Evolutionary conservation across 176 grass and related monocot genomes (phyloP).

Genomic region (Avena insularis): DNA sequence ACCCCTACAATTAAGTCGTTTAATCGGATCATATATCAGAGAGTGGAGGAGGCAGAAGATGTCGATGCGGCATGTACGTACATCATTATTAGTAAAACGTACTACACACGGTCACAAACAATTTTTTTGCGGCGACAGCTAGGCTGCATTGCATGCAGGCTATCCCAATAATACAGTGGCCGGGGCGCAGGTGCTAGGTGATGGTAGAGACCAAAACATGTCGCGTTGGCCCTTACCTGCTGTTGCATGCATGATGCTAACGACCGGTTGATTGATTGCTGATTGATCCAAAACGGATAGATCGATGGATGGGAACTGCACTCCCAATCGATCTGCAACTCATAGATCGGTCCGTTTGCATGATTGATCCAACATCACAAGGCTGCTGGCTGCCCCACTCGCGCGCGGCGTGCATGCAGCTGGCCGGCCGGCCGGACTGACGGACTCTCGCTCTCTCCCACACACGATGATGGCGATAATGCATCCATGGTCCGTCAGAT

Average conservation of each 20-base stretch:
- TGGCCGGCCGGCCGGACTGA: neutral
- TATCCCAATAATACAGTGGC: neutral
- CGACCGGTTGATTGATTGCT: constrained; percentile 11
- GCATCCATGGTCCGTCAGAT: no score
- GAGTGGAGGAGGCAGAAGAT: no score
- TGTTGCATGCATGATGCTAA: constrained; percentile 1
- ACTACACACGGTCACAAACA: no score
- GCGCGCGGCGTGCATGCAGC: neutral
- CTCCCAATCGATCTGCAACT: constrained; percentile 8
- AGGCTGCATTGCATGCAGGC: neutral
- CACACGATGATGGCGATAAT: no score
- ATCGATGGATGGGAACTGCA: neutral
- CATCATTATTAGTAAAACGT: no score
- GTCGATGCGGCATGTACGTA: no score
- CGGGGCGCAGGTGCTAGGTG: neutral
- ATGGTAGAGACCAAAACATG: constrained; percentile 3
- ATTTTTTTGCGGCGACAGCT: neutral
- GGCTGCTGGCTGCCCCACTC: neutral
- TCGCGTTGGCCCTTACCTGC: neutral
- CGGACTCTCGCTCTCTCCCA: no score
- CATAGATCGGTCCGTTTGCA: neutral
- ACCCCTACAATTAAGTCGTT: neutral
- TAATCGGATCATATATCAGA: no score
- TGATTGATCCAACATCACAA: neutral
- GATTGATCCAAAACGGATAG: constrained; percentile 9